phyloP scores from a whole-genome alignment of 2,329 filamentous ascomycete species.

The Microascus cirrosus region DNA sequence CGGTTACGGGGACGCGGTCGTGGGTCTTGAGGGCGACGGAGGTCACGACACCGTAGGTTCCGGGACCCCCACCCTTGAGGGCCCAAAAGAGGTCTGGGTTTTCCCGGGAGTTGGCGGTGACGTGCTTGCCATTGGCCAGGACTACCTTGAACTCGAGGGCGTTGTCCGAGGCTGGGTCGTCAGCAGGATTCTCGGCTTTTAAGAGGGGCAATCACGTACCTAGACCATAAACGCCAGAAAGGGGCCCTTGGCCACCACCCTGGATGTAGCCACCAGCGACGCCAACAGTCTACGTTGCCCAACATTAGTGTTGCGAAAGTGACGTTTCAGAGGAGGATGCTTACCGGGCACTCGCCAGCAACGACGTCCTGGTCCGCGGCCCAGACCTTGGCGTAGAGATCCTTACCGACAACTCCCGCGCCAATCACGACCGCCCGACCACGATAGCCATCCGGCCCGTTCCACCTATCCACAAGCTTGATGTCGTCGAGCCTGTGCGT shows the following conservation, averaged over 20 bases:
- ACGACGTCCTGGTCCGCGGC: constrained; percentile 34
- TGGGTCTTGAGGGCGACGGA: constrained; percentile 43
- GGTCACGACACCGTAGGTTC: constrained; percentile 45
- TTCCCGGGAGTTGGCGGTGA: constrained; percentile 31
- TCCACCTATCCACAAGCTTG: constrained; percentile 12
- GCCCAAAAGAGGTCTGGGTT: constrained; percentile 55
- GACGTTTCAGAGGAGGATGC: neutral
- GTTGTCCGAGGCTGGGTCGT: constrained; percentile 34
- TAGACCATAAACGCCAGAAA: constrained; percentile 43
- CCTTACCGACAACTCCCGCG: constrained; percentile 39
- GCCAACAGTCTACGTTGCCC: constrained; percentile 31
- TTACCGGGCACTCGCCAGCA: constrained; percentile 35
- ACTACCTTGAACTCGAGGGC: constrained; percentile 44
- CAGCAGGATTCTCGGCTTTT: neutral
- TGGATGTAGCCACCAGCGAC: constrained; percentile 48
- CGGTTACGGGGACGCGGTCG: constrained; percentile 27
- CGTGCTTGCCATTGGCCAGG: constrained; percentile 31
- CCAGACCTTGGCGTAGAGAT: constrained; percentile 38
- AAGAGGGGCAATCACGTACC: constrained; percentile 11
- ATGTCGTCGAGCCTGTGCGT: constrained; percentile 24
- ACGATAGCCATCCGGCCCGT: constrained; percentile 15
- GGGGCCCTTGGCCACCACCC: constrained; percentile 46
- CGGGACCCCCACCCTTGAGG: constrained; percentile 45
- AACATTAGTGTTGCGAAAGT: neutral
- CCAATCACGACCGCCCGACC: constrained; percentile 44